Percentiles rank a stretch among this genome's conserved stretches.
Evolutionary conservation across 345 rosid species (phyloP).

Genomic region (Balakata baccata): DNA sequence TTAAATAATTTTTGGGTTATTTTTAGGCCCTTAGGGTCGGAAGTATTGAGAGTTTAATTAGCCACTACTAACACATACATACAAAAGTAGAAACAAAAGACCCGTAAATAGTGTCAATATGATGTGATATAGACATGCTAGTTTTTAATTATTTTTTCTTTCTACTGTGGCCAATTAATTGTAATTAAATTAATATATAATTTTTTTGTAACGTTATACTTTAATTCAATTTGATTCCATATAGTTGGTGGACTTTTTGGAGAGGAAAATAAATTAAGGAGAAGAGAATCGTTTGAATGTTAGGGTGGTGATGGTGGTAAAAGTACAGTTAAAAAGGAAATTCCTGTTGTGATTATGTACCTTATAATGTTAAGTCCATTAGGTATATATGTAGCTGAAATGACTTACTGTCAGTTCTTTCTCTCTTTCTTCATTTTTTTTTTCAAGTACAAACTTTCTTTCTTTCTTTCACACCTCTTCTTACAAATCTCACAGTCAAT

Average conservation of each 20-base stretch:
- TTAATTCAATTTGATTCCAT: conserved; percentile 18
- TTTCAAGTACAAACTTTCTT: too few species aligned
- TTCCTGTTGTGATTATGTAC: conserved; percentile 17
- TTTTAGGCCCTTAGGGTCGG: conserved; percentile 22
- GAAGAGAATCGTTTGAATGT: neutral
- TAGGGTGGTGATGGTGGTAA: conserved; percentile 4
- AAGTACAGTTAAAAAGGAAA: conserved; percentile 16
- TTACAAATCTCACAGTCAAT: conserved; percentile 19
- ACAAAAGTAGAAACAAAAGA: conserved; percentile 20
- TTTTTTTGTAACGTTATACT: conserved; percentile 2
- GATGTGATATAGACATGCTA: conserved; percentile 17
- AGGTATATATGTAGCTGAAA: conserved; percentile 27
- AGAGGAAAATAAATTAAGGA: neutral
- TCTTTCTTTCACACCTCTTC: conserved; percentile 19
- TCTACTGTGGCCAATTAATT: neutral
- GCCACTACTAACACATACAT: neutral
- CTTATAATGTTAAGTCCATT: neutral
- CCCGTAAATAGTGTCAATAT: conserved; percentile 10
- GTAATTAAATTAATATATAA: neutral
- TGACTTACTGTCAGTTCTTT: conserved; percentile 59
- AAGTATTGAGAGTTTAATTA: conserved; percentile 13
- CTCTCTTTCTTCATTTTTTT: too few species aligned
- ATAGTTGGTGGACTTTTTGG: conserved; percentile 21
- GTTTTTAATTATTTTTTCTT: neutral
- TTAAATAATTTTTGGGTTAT: conserved; percentile 14